These are phyloP conservation scores for Vishniacozyma victoriae DNA, from an alignment of 768 basidiomycete genomes.

Conservation along the genomic window DNA sequence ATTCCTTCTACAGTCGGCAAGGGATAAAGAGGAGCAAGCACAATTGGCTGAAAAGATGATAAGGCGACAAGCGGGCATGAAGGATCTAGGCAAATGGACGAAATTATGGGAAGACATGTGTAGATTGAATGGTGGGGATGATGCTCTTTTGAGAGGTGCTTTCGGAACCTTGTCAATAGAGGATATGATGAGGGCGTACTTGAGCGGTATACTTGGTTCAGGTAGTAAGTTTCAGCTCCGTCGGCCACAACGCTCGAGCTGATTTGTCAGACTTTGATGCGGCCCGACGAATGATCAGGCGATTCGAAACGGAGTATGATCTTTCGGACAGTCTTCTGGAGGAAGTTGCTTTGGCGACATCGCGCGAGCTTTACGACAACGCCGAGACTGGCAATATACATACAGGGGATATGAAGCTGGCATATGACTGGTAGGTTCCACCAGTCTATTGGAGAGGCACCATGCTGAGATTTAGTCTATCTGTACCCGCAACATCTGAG, in stretches of 20 bases:
- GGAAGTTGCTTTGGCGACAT: conserved; percentile 70
- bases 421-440: conserved; percentile 80
- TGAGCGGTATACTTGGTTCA: conserved; percentile 75
- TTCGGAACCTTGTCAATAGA: conserved; percentile 67
- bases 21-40: conserved; percentile 63
- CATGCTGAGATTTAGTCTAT: conserved; percentile 5
- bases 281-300: conserved; percentile 57
- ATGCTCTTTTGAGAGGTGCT: conserved; percentile 63
- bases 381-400: conserved; percentile 87
- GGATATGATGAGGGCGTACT: conserved; percentile 75
- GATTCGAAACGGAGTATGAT: conserved; percentile 51
- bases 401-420: conserved; percentile 89
- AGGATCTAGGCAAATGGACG: conserved; percentile 59
- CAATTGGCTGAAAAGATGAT: conserved; percentile 84
- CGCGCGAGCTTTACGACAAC: conserved; percentile 91
- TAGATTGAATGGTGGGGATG: conserved; percentile 61
- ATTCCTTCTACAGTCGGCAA: conserved; percentile 82
- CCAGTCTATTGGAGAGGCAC: not conserved
- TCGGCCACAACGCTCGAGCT: not conserved
- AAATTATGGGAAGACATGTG: conserved; percentile 85
- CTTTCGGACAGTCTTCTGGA: conserved; percentile 59
- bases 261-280: conserved; percentile 34
- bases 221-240: conserved; percentile 67
- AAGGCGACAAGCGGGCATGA: conserved; percentile 29
- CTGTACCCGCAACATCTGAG: not conserved